These are phyloP conservation scores for Carex parvula DNA, from an alignment of 176 grass and related monocot species.

Conservation along the genomic window DNA sequence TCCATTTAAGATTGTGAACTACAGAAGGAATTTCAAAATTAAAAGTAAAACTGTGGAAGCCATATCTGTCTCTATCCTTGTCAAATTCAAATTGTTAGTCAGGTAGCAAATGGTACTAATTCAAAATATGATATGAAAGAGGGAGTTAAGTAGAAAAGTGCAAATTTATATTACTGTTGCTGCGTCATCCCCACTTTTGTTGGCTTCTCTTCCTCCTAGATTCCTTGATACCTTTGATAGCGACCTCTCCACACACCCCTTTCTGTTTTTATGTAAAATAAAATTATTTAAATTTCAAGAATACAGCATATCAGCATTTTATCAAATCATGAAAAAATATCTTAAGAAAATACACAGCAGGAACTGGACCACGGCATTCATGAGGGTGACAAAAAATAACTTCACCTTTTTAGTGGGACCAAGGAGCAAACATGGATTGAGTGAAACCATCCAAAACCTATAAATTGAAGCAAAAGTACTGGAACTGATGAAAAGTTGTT, in stretches of 20 bases:
- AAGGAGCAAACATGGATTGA: background rate
- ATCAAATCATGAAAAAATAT: background rate
- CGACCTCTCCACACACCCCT: background rate
- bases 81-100: background rate
- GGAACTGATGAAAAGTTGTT: background rate
- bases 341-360: background rate
- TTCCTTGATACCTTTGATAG: background rate
- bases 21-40: constrained; percentile 11
- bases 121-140: background rate
- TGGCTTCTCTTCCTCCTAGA: background rate
- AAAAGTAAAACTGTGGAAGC: background rate
- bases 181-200: constrained; percentile 2
- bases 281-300: background rate
- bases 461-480: background rate
- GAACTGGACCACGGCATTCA: background rate
- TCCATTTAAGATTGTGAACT: background rate
- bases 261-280: background rate
- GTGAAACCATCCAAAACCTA: background rate
- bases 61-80: background rate
- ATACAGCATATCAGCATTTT: background rate
- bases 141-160: background rate
- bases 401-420: background rate
- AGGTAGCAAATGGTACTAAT: background rate
- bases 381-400: background rate
- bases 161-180: constrained; percentile 4